Conservation (phyloP, 2,329 filamentous ascomycete genomes). For the Cadophora malorum region DNA sequence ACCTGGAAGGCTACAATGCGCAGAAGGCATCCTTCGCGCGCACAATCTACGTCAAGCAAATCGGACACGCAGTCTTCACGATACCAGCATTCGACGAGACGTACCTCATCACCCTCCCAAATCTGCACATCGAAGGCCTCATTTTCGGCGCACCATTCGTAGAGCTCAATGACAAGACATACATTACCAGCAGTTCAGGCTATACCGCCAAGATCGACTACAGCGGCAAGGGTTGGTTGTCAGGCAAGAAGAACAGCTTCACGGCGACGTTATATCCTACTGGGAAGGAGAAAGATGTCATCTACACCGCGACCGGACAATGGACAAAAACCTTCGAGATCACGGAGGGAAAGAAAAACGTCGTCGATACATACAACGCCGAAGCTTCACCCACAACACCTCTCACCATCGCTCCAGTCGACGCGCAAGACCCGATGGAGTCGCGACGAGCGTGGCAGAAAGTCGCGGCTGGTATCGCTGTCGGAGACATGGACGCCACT, state of each 20-base stretch:
- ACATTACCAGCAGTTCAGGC: slow-evolving; percentile 85
- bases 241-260: slow-evolving; percentile 94
- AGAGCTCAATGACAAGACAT: slow-evolving; percentile 84
- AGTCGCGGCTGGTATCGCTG: slow-evolving; percentile 80
- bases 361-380: slow-evolving; percentile 68
- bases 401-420: slow-evolving; percentile 73
- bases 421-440: slow-evolving; percentile 85
- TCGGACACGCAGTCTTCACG: slow-evolving; percentile 85
- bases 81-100: slow-evolving; percentile 64
- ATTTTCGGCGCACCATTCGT: slow-evolving; percentile 88
- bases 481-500: slow-evolving; percentile 84
- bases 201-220: slow-evolving; percentile 93
- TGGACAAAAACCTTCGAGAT: slow-evolving; percentile 88
- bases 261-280: slow-evolving; percentile 75
- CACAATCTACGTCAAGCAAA: slow-evolving; percentile 94
- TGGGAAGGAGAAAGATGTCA: slow-evolving; percentile 72
- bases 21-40: slow-evolving; percentile 95
- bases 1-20: slow-evolving; percentile 87
- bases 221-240: slow-evolving; percentile 91
- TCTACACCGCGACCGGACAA: slow-evolving; percentile 86
- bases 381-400: slow-evolving; percentile 64
- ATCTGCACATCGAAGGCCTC: slow-evolving; percentile 91
- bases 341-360: slow-evolving; percentile 66
- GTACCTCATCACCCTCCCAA: slow-evolving; percentile 90
- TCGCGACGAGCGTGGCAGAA: slow-evolving; percentile 86